These are phyloP conservation scores for Spongospora subterranea DNA, from an alignment of 208 protist genomes.

Conservation along the genomic window DNA sequence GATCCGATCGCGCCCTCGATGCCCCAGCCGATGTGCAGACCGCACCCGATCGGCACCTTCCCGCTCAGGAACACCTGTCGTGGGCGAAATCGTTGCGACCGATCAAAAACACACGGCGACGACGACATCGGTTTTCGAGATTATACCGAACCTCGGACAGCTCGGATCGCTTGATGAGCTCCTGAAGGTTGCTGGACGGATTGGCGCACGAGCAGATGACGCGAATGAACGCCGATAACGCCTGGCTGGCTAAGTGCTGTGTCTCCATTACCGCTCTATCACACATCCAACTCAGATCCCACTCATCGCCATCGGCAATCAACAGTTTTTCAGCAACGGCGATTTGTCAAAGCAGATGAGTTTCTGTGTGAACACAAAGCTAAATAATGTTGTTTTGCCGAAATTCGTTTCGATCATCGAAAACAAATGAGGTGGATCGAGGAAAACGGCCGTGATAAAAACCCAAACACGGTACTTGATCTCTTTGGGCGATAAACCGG, in stretches of 20 bases:
- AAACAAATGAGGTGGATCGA: no score
- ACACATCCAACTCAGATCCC: background rate
- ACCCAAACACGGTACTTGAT: no score
- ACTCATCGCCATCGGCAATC: background rate
- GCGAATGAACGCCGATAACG: constrained; percentile 44
- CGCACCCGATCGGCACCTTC: constrained; percentile 55
- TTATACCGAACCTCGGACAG: no score
- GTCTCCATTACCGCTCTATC: background rate
- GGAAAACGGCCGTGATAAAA: no score
- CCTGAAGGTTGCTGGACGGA: background rate
- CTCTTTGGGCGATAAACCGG: no score
- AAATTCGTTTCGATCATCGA: no score
- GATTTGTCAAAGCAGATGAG: no score
- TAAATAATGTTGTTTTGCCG: no score
- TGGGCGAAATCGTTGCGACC: background rate
- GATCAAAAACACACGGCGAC: no score
- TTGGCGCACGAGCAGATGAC: constrained; percentile 34
- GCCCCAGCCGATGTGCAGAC: constrained; percentile 68
- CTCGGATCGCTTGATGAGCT: background rate
- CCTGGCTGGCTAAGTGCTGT: background rate
- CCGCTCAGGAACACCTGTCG: constrained; percentile 8
- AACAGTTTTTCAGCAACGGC: no score
- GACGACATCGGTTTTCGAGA: no score
- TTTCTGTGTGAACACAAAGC: no score
- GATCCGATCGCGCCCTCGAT: constrained; percentile 70